Base-by-base conservation (phyloP, 2,329 filamentous ascomycete species). In the Diaporthe nobilis region DNA sequence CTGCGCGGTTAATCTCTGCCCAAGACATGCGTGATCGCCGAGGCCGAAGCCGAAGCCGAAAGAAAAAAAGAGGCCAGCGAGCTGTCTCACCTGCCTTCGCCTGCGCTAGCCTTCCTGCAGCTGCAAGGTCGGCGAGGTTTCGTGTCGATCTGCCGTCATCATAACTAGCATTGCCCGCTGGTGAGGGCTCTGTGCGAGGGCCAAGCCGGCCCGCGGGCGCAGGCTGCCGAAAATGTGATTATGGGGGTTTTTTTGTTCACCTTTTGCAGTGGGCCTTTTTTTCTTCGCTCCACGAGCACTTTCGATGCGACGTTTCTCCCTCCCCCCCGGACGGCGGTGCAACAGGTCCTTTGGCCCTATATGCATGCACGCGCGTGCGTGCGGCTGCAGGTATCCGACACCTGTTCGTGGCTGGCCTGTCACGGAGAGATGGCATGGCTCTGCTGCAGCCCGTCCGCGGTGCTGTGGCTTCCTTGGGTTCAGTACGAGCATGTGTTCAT, bases 101-200 rank as follows among this genome's bases (percentile, higher is more conserved):
- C 65, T 70, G 65, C 65, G 49, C 65, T 55, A 55, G 47, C 65
- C 37, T 55, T 25, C 49, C 65, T 70, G 65, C 65, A 53, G 63
- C 28, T 51, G 47, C 22, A 39, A 22, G 20, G 44, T 22, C 42
- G 25, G 37, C 61, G 61, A 65, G 42, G 22, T 44, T n/a, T 65
- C 42, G 61, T 49, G 65, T 55, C 49, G 65, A 70, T 70, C 65
- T 55, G 65, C 65, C 49, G 65, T 55, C 34, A 42, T 42, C 49
- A 22, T 6, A 8, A 0, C 12, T 22, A 2, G 37, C 34, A 20
- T 25, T 25, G 39, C 39, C 25, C 10, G 20, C 34, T 4, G 4
- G 5, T 67, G 44, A 4, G 13, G 28, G 22, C 34, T 25, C 34
- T 39, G 57, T 60, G 57, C 57, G 57, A 60, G 63, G 63, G 63